Evolutionary conservation across 768 basidiomycete species (phyloP).

Genomic region (Mycena galopus): DNA sequence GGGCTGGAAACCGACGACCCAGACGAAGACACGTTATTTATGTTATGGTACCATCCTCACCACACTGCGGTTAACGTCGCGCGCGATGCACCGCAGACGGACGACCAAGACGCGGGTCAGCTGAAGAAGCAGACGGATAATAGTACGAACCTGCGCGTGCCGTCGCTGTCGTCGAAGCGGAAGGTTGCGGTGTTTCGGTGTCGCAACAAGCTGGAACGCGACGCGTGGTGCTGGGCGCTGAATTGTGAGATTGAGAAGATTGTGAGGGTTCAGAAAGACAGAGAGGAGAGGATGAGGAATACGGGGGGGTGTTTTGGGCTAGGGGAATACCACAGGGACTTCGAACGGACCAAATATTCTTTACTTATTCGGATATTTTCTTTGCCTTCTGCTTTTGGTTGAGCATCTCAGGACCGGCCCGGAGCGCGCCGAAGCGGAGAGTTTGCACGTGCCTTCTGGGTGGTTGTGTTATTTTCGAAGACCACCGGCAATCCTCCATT

Average conservation of each 20-base stretch:
- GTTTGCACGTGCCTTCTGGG: neutral
- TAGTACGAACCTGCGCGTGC: conserved; percentile 51
- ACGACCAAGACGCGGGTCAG: conserved; percentile 27
- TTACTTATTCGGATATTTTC: neutral
- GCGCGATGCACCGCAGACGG: conserved; percentile 43
- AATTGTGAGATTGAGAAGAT: conserved; percentile 91
- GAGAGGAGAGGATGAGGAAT: conserved; percentile 77
- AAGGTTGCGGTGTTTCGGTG: conserved; percentile 78
- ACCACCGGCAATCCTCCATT: no score
- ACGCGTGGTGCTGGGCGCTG: conserved; percentile 95
- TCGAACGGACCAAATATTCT: neutral
- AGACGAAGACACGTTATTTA: conserved; percentile 90
- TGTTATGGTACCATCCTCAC: conserved; percentile 76
- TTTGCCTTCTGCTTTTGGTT: neutral
- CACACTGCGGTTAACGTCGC: conserved; percentile 33
- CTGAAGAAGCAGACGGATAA: conserved; percentile 39
- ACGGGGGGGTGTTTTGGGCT: conserved; percentile 56
- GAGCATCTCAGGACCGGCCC: neutral
- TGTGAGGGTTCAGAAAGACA: conserved; percentile 67
- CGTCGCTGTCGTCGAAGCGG: conserved; percentile 66
- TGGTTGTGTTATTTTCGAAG: neutral
- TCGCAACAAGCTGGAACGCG: conserved; percentile 88
- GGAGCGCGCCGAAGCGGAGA: neutral
- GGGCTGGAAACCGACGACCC: conserved; percentile 90
- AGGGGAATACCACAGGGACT: neutral